These are phyloP conservation scores for Baorangia bicolor DNA, from an alignment of 768 basidiomycete species.

Conservation along the genomic window DNA sequence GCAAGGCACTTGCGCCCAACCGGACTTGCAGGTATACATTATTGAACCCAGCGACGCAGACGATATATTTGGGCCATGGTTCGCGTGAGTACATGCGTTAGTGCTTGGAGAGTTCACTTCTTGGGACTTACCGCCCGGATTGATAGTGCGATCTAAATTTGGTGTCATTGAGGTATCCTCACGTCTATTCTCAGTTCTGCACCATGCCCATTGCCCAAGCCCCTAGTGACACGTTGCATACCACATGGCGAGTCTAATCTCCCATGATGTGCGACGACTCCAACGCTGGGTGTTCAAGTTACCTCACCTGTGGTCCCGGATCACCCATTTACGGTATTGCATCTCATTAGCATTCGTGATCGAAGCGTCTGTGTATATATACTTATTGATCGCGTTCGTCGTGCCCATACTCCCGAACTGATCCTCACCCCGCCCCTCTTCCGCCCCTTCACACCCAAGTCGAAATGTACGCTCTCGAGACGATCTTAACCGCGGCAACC, in stretches of 20 bases:
- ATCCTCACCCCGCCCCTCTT: background rate
- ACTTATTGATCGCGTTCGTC: background rate
- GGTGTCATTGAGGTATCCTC: background rate
- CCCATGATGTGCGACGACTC: background rate
- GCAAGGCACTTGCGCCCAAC: background rate
- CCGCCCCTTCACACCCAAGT: too few relatives aligned
- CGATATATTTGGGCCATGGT: background rate
- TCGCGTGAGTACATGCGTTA: background rate
- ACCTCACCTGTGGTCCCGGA: background rate
- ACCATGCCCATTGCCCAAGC: background rate
- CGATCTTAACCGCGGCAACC: background rate
- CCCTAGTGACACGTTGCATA: too few relatives aligned
- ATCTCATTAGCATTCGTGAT: background rate
- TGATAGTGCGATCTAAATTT: background rate
- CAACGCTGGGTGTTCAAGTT: background rate
- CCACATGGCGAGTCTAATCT: background rate
- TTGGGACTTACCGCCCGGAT: background rate
- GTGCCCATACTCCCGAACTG: background rate
- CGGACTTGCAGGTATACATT: background rate
- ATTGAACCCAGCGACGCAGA: too few relatives aligned
- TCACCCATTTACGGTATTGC: background rate
- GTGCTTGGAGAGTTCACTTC: too few relatives aligned
- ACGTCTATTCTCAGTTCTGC: background rate
- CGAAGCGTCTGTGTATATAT: background rate
- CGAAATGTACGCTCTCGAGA: constrained; percentile 7